Conservation (phyloP, 2,329 filamentous ascomycete species). For the Neonectria faginata region DNA sequence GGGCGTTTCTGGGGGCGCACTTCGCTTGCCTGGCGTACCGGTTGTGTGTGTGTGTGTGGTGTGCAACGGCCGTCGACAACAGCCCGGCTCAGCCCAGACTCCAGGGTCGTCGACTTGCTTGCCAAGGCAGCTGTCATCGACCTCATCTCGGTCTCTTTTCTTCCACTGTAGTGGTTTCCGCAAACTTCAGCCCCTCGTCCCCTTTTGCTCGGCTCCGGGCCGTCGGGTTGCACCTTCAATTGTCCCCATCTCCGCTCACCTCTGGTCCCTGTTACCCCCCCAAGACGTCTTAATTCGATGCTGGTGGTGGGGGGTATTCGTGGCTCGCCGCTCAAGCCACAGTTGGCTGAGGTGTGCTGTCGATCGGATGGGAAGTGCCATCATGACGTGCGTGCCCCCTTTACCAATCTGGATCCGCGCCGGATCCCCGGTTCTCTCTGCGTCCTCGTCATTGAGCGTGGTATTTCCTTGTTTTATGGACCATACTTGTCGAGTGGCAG, state of each 20-base stretch:
- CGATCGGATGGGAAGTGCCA: conserved; percentile 35
- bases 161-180: conserved; percentile 25
- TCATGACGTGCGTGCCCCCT: conserved; percentile 43
- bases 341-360: conserved; percentile 38
- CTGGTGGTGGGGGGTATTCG: conserved; percentile 34
- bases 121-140: conserved; percentile 34
- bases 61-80: conserved; percentile 31
- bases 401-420: conserved; percentile 41
- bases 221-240: conserved; percentile 39
- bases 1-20: conserved; percentile 8
- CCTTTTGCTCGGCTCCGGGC: conserved; percentile 40
- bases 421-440: conserved; percentile 37
- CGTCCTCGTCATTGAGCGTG: conserved; percentile 29
- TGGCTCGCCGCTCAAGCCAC: conserved; percentile 37
- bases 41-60: conserved; percentile 25
- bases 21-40: conserved; percentile 26
- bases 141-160: conserved; percentile 42
- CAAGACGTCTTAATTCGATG: conserved; percentile 31
- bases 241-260: conserved; percentile 35
- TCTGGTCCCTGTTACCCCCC: conserved; percentile 22
- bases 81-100: conserved; percentile 32
- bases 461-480: conserved; percentile 41
- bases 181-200: conserved; percentile 32
- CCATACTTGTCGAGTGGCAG: conserved; percentile 42
- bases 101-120: conserved; percentile 16